Percentiles rank a stretch among this genome's conserved stretches.
These are phyloP conservation scores for Neurospora terricola DNA, from an alignment of 495 filamentous ascomycete species.

Conservation along the genomic window DNA sequence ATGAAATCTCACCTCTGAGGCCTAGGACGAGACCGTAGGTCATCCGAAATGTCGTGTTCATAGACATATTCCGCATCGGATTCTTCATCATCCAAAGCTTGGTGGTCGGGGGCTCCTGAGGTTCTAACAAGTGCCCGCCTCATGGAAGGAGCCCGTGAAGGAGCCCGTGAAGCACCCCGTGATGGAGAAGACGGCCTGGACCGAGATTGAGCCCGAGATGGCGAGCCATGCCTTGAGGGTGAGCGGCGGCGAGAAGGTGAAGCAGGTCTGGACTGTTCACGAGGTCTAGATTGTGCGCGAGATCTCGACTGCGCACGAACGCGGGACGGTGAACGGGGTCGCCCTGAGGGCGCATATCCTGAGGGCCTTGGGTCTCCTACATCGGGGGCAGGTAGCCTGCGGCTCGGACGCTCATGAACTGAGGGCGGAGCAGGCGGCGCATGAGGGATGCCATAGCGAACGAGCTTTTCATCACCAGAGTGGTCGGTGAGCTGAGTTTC, in stretches of 20 bases:
- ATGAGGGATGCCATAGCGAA: conserved; percentile 8
- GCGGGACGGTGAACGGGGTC: background rate
- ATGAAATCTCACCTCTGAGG: conserved; percentile 25
- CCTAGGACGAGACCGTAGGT: conserved; percentile 21
- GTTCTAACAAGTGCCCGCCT: background rate
- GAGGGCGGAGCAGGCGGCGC: conserved; percentile 6
- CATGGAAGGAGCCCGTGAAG: background rate
- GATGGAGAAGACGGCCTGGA: background rate
- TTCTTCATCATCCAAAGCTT: conserved; percentile 4
- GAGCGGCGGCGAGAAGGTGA: conserved; percentile 6
- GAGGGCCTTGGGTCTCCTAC: background rate
- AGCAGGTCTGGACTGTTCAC: conserved; percentile 2
- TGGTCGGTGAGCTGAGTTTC: conserved; percentile 28
- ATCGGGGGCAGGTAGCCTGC: background rate
- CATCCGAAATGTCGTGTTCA: conserved; percentile 19
- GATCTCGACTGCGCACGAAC: background rate
- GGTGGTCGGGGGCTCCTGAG: background rate
- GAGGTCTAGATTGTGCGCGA: background rate
- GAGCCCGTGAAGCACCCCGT: background rate
- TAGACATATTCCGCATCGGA: conserved; percentile 18
- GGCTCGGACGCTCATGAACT: conserved; percentile 17
- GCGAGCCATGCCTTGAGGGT: background rate
- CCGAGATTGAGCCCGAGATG: conserved; percentile 15
- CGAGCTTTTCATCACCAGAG: conserved; percentile 24
- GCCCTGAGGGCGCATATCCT: conserved; percentile 12